A percentile compares a stretch with the other conserved stretches of the same genome.
Conservation (phyloP, 139 green algal genomes). For the Helicosporidium sp. region DNA sequence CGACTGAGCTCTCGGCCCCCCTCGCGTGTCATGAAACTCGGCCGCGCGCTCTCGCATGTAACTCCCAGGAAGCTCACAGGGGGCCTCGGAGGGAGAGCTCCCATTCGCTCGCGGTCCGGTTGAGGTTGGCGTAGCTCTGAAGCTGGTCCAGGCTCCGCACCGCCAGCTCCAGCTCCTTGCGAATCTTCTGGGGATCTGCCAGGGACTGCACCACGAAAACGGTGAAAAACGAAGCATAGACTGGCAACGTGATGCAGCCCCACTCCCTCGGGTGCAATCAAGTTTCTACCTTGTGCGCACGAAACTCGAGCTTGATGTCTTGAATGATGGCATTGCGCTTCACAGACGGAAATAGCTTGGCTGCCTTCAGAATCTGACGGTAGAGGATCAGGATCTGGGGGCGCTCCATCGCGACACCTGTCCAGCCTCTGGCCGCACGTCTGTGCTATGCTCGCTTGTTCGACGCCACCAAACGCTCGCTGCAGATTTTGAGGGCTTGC, state of each 20-base stretch:
- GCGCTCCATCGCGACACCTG: background rate
- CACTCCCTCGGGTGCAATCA: background rate
- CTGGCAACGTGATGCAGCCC: no score
- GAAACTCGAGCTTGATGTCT: constrained; percentile 51
- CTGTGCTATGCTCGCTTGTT: no score
- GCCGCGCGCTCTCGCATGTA: no score
- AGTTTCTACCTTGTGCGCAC: constrained; percentile 40
- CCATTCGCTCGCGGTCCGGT: constrained; percentile 7
- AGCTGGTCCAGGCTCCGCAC: constrained; percentile 19
- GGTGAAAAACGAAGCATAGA: no score
- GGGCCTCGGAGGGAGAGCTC: constrained; percentile 13
- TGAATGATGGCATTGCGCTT: constrained; percentile 41
- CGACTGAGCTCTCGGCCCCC: no score
- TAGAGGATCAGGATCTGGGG: constrained; percentile 35
- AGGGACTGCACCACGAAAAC: constrained; percentile 4
- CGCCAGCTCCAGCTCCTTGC: constrained; percentile 8
- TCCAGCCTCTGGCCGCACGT: no score
- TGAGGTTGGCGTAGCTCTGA: constrained; percentile 12
- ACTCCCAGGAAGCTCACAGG: no score
- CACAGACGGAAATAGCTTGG: constrained; percentile 40
- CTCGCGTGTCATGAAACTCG: background rate
- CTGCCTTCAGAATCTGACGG: constrained; percentile 48
- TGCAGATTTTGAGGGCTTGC: no score
- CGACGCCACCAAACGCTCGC: no score
- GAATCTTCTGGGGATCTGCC: constrained; percentile 12